phyloP scores from a whole-genome alignment of 2,329 filamentous ascomycete genomes.

The Colletotrichum eremochloae region DNA sequence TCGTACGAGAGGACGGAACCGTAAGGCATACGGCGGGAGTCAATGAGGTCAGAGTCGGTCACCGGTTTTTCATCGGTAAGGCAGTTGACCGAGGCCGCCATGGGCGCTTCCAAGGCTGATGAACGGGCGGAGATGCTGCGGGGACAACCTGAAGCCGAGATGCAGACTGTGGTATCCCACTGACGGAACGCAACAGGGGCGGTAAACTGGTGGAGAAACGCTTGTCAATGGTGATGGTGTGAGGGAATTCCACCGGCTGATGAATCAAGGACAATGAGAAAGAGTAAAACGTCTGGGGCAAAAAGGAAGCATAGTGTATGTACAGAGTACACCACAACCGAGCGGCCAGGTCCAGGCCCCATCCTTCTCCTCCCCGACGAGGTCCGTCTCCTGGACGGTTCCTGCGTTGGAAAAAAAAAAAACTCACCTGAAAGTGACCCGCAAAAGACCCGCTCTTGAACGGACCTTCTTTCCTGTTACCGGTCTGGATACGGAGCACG shows the following conservation, averaged over 20 bases:
- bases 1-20: conserved; percentile 14
- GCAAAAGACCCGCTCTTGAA: conserved; percentile 18
- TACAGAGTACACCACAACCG: no score
- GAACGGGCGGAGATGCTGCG: conserved; percentile 5
- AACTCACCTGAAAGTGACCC: conserved; percentile 20
- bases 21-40: conserved; percentile 13
- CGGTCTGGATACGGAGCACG: not conserved
- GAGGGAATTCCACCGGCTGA: conserved; percentile 37
- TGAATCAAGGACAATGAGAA: conserved; percentile 17
- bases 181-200: conserved; percentile 4
- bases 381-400: conserved; percentile 9
- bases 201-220: conserved; percentile 24
- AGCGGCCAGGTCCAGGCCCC: not conserved
- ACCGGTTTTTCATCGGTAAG: not conserved
- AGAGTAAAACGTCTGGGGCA: not conserved
- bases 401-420: conserved; percentile 6
- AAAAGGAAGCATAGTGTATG: conserved; percentile 13
- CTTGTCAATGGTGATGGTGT: conserved; percentile 32
- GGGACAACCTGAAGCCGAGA: conserved; percentile 26
- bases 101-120: conserved; percentile 13
- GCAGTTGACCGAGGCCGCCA: not conserved
- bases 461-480: conserved; percentile 12
- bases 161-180: conserved; percentile 22
- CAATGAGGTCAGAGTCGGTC: conserved; percentile 32
- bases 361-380: not conserved